Evolutionary conservation across 1,139 yeast genomes (phyloP).

Genomic region (Suhomyces bribrorum): DNA sequence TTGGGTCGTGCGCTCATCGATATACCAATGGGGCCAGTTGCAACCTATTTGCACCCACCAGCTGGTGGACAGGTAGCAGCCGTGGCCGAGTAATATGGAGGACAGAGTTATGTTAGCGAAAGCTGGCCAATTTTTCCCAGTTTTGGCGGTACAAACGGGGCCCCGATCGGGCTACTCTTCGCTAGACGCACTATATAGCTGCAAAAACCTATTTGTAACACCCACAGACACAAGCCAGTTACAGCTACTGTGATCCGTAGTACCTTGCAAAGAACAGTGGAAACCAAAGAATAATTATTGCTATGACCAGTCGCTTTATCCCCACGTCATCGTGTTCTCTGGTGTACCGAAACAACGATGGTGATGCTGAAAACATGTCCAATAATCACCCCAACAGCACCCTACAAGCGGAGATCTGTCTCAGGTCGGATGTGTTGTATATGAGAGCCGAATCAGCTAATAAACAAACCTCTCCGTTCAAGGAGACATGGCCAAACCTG

Average conservation of each 20-base stretch:
- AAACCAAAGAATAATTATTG: too few relatives aligned
- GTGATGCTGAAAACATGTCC: background rate
- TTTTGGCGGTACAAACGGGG: too few relatives aligned
- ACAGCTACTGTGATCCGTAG: too few relatives aligned
- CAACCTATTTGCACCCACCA: background rate
- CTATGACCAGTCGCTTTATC: slow-evolving; percentile 20
- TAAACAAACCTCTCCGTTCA: slow-evolving; percentile 1
- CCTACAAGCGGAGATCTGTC: background rate
- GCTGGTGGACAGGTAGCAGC: background rate
- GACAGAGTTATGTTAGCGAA: too few relatives aligned
- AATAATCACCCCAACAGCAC: slow-evolving; percentile 1
- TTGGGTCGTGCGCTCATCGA: background rate
- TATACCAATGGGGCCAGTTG: background rate
- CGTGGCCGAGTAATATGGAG: too few relatives aligned
- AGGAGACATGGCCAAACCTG: slow-evolving; percentile 1
- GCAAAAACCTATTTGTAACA: background rate
- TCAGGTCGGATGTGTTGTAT: slow-evolving; percentile 15
- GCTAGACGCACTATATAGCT: too few relatives aligned
- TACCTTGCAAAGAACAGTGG: too few relatives aligned
- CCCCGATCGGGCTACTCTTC: too few relatives aligned
- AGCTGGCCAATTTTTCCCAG: too few relatives aligned
- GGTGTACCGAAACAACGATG: slow-evolving; percentile 18
- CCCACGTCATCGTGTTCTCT: slow-evolving; percentile 24
- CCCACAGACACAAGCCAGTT: too few relatives aligned
- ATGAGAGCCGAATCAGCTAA: slow-evolving; percentile 5